Percentiles rank a stretch among this genome's conserved stretches.
These are phyloP conservation scores for Tetrapisispora nanseiensis DNA, from an alignment of 805 yeast genomes.

Conservation along the genomic window DNA sequence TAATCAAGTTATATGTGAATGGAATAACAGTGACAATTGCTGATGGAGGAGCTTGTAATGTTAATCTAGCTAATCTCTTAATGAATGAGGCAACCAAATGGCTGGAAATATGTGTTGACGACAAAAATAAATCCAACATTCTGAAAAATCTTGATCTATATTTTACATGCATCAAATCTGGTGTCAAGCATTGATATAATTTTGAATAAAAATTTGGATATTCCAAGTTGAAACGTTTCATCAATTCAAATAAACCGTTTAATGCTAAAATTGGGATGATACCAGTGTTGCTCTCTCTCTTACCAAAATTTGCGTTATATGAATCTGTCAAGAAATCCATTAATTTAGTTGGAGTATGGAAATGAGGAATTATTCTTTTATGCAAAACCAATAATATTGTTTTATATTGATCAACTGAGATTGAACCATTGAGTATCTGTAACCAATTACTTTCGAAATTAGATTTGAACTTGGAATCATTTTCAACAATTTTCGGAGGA, in stretches of 20 bases:
- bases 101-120: slow-evolving; percentile 81
- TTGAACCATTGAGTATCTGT: slow-evolving; percentile 38
- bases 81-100: slow-evolving; percentile 81
- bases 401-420: slow-evolving; percentile 52
- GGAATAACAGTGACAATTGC: slow-evolving; percentile 84
- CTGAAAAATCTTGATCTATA: slow-evolving; percentile 85
- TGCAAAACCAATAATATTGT: slow-evolving; percentile 62
- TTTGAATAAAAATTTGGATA: slow-evolving; percentile 84
- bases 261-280: slow-evolving; percentile 67
- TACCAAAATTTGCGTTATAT: slow-evolving; percentile 37
- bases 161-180: slow-evolving; percentile 62
- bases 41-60: slow-evolving; percentile 73
- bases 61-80: slow-evolving; percentile 65
- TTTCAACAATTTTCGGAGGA: slow-evolving; percentile 38
- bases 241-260: slow-evolving; percentile 79
- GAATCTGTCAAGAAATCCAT: slow-evolving; percentile 94
- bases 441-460: slow-evolving; percentile 67
- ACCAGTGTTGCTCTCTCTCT: slow-evolving; percentile 21
- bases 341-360: slow-evolving; percentile 66
- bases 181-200: slow-evolving; percentile 70
- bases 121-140: slow-evolving; percentile 70
- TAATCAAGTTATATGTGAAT: slow-evolving; percentile 80
- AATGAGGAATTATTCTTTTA: slow-evolving; percentile 72
- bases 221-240: slow-evolving; percentile 74
- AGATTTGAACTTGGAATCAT: slow-evolving; percentile 41